Evolutionary conservation across 2,329 filamentous ascomycete species (phyloP).

Genomic region (Ambrosiella beaveri): DNA sequence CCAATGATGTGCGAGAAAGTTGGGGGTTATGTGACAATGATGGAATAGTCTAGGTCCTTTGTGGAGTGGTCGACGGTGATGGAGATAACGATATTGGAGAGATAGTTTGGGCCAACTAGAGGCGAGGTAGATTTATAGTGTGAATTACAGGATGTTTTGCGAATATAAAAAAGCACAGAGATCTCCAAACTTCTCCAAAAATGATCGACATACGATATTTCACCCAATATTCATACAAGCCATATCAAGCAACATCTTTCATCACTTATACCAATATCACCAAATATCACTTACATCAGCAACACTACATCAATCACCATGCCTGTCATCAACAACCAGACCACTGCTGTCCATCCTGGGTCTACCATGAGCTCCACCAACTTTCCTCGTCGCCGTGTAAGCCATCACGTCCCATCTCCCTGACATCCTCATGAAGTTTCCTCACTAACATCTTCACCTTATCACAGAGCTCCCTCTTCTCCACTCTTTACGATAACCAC

Average conservation of each 20-base stretch:
- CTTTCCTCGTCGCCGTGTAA: slow-evolving; percentile 4
- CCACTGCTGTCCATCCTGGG: slow-evolving; percentile 1
- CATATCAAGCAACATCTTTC: neutral
- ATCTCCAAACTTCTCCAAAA: no score
- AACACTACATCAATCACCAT: neutral
- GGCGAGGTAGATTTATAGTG: no score
- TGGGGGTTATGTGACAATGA: no score
- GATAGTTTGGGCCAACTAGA: no score
- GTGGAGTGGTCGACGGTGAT: no score
- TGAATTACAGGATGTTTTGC: no score
- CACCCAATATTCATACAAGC: no score
- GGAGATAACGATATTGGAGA: no score
- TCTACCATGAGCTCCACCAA: neutral
- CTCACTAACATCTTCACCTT: neutral
- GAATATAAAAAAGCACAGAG: no score
- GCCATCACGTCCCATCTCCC: neutral
- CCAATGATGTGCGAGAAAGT: no score
- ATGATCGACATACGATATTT: no score
- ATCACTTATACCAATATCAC: neutral
- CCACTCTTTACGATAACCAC: slow-evolving; percentile 34
- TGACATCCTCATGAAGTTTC: neutral
- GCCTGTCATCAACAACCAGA: neutral
- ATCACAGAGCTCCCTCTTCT: slow-evolving; percentile 22
- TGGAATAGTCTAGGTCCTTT: no score
- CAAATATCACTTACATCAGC: neutral